Conservation (phyloP, 1,139 yeast genomes). For the Yamadazyma spencermartinsiae region DNA sequence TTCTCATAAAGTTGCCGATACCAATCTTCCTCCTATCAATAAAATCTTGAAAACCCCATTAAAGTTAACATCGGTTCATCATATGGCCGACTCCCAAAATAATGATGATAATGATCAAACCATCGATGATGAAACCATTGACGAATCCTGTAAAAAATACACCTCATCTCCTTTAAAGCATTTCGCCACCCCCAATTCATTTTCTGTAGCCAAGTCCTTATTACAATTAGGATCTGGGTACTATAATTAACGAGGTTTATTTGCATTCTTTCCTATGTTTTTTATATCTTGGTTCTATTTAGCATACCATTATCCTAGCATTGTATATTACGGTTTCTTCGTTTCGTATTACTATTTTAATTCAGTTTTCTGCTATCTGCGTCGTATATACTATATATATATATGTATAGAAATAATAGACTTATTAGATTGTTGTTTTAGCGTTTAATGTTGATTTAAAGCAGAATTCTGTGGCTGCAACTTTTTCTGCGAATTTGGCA, state of each 20-base stretch:
- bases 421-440: too few relatives aligned
- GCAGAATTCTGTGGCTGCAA: too few relatives aligned
- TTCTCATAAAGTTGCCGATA: slow-evolving; percentile 6
- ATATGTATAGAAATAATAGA: neutral
- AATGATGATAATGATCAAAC: slow-evolving; percentile 34
- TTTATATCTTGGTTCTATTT: neutral
- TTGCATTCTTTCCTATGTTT: neutral
- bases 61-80: slow-evolving; percentile 31
- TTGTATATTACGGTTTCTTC: slow-evolving; percentile 1
- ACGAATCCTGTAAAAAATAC: slow-evolving; percentile 15
- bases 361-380: neutral
- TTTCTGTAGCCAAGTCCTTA: slow-evolving; percentile 49
- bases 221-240: slow-evolving; percentile 40
- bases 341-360: slow-evolving; percentile 2
- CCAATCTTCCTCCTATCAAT: slow-evolving; percentile 40
- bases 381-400: neutral
- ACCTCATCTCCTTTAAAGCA: slow-evolving; percentile 37
- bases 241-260: slow-evolving; percentile 13
- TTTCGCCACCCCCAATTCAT: slow-evolving; percentile 52
- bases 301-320: slow-evolving; percentile 1
- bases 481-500: too few relatives aligned
- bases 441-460: too few relatives aligned
- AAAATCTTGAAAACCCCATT: slow-evolving; percentile 49
- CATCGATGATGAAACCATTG: slow-evolving; percentile 29
- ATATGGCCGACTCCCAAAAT: slow-evolving; percentile 17